These are phyloP conservation scores for Clitopilus hobsonii DNA, from an alignment of 768 basidiomycete species.

Conservation along the genomic window DNA sequence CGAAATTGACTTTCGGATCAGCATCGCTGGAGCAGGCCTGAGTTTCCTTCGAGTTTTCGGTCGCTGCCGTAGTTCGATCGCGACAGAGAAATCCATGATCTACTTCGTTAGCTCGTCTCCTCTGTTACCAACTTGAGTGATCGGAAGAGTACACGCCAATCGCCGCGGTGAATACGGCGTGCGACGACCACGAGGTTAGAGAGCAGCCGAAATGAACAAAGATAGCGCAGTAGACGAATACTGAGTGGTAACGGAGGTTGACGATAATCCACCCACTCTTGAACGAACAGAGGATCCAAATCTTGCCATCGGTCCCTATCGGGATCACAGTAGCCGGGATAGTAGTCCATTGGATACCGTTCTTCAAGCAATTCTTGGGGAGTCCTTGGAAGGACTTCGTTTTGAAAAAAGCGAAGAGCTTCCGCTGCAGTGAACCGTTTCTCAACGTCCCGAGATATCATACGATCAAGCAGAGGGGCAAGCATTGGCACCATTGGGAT, in stretches of 20 bases:
- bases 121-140: too few species aligned
- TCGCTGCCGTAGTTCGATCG: too few species aligned
- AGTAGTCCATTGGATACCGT: neutral
- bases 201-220: too few species aligned
- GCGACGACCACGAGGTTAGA: too few species aligned
- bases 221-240: too few species aligned
- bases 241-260: neutral
- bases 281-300: neutral
- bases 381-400: neutral
- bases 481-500: constrained; percentile 16
- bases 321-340: neutral
- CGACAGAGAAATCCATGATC: too few species aligned
- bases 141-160: too few species aligned
- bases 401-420: constrained; percentile 20
- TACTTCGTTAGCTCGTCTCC: too few species aligned
- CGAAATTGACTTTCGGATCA: too few species aligned
- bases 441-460: constrained; percentile 17
- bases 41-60: too few species aligned
- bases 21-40: too few species aligned
- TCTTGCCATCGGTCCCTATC: neutral
- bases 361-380: neutral
- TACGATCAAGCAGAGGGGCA: constrained; percentile 21
- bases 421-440: constrained; percentile 19
- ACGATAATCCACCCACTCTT: neutral
- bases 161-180: too few species aligned